Conservation (phyloP, 441 rosid genomes). For the Syzygium syzygioides region DNA sequence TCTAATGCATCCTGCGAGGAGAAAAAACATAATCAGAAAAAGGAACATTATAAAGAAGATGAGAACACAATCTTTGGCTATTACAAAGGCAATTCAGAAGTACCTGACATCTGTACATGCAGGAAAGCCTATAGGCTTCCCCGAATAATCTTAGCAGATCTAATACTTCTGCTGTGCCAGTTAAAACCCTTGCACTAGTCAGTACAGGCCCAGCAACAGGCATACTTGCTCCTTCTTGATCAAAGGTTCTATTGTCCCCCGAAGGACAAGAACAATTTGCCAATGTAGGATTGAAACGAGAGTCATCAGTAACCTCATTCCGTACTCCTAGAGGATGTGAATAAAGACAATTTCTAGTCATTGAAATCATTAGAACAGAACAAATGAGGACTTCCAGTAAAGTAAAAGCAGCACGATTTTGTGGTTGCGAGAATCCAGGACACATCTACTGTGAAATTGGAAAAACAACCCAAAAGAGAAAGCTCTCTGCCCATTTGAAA, state of each 20-base stretch:
- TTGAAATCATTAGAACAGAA: conserved; percentile 5
- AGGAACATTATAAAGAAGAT: conserved; percentile 4
- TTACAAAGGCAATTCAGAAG: conserved; percentile 3
- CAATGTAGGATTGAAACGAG: conserved; percentile 50
- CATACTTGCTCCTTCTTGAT: conserved; percentile 56
- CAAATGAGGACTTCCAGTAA: neutral
- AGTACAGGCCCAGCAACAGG: conserved; percentile 34
- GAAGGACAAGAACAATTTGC: conserved; percentile 36
- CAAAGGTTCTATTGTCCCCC: conserved; percentile 48
- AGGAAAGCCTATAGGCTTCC: conserved; percentile 89
- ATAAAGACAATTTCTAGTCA: conserved; percentile 8
- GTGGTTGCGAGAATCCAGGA: neutral
- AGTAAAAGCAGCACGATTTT: neutral
- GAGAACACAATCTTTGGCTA: conserved; percentile 6
- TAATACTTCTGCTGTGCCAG: conserved; percentile 67
- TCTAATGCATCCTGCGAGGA: conserved; percentile 77
- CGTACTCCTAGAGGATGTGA: conserved; percentile 49
- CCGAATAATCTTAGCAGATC: conserved; percentile 74
- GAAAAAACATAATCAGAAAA: conserved; percentile 24
- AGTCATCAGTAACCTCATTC: conserved; percentile 70
- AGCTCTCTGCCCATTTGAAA: neutral
- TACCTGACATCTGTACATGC: conserved; percentile 88
- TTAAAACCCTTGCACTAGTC: conserved; percentile 44
- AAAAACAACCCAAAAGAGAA: neutral
- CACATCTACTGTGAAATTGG: neutral